Evolutionary conservation across 352 stramenopile species (phyloP).

Genomic region (Globisporangium spiculum): DNA sequence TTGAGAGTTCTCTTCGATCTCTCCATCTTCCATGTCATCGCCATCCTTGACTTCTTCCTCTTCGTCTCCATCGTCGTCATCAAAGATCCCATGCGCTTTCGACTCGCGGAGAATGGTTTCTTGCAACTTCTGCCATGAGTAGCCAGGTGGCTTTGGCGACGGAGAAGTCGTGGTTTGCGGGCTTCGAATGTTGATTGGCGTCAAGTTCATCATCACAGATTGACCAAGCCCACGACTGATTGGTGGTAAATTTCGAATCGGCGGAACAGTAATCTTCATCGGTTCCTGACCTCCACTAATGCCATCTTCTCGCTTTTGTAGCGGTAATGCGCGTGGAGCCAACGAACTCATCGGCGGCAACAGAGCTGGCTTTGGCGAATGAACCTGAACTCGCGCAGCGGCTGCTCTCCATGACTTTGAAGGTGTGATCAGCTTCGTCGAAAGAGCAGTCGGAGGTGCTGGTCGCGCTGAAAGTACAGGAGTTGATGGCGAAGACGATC

Average conservation of each 20-base stretch:
- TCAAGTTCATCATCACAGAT: constrained; percentile 4
- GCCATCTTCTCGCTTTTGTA: constrained; percentile 6
- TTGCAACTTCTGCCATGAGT: constrained; percentile 76
- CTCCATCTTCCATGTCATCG: constrained; percentile 20
- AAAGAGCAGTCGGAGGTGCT: not conserved
- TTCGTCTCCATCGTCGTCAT: constrained; percentile 27
- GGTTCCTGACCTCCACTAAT: not conserved
- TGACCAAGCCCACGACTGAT: not conserved
- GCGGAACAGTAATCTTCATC: constrained; percentile 7
- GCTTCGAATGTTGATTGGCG: constrained; percentile 13
- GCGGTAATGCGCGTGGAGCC: not conserved
- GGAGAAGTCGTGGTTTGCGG: constrained; percentile 3
- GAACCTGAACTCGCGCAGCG: constrained; percentile 3
- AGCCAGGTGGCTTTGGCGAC: constrained; percentile 36
- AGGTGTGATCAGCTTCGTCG: constrained; percentile 9
- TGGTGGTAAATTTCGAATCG: constrained; percentile 14
- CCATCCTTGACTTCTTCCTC: constrained; percentile 10
- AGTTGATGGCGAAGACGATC: not conserved
- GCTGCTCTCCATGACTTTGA: constrained; percentile 17
- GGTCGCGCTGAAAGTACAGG: not conserved
- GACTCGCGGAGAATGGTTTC: constrained; percentile 72
- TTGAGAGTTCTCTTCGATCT: not conserved
- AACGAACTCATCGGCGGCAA: constrained; percentile 16
- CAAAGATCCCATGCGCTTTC: constrained; percentile 49
- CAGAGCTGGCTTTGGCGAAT: constrained; percentile 10